Percentiles rank a stretch among this genome's conserved stretches.
These are phyloP conservation scores for Zoysia pacifica DNA, from an alignment of 176 grass and related monocot genomes.

Conservation along the genomic window DNA sequence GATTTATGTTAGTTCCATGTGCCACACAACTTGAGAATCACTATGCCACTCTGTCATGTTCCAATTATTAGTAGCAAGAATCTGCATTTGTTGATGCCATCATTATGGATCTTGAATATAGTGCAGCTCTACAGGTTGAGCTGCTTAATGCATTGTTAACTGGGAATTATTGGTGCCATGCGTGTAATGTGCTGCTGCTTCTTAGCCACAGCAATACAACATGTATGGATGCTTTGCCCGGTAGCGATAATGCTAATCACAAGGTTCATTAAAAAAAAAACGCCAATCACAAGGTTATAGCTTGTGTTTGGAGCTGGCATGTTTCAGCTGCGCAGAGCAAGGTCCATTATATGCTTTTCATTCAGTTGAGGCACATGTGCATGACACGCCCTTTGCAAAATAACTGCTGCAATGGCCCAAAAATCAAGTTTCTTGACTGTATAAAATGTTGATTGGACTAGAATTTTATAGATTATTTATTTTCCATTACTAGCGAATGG, in stretches of 20 bases:
- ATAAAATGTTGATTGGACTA: neutral
- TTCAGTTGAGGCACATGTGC: neutral
- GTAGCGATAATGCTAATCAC: slow-evolving; percentile 1
- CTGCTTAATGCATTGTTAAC: slow-evolving; percentile 8
- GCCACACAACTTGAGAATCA: slow-evolving; percentile 2
- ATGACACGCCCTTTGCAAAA: slow-evolving; percentile 7
- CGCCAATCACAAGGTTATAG: neutral
- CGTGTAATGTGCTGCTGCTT: neutral
- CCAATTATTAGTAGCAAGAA: slow-evolving; percentile 40
- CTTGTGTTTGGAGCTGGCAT: slow-evolving; percentile 11
- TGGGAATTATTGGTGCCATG: slow-evolving; percentile 31
- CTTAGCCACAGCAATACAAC: neutral
- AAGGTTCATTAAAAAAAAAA: neutral
- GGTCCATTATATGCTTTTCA: slow-evolving; percentile 4
- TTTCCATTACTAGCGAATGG: neutral
- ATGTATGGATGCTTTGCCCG: neutral
- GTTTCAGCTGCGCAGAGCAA: slow-evolving; percentile 26
- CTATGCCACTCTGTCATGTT: slow-evolving; percentile 35
- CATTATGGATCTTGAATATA: slow-evolving; percentile 4
- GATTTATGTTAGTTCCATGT: slow-evolving; percentile 14
- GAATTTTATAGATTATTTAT: neutral
- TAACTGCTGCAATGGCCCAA: neutral
- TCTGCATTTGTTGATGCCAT: slow-evolving; percentile 20
- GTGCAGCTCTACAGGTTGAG: slow-evolving; percentile 18
- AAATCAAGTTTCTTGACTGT: neutral